Evolutionary conservation across 208 protist species (phyloP).

Genomic region (Wallacemonas sp.): DNA sequence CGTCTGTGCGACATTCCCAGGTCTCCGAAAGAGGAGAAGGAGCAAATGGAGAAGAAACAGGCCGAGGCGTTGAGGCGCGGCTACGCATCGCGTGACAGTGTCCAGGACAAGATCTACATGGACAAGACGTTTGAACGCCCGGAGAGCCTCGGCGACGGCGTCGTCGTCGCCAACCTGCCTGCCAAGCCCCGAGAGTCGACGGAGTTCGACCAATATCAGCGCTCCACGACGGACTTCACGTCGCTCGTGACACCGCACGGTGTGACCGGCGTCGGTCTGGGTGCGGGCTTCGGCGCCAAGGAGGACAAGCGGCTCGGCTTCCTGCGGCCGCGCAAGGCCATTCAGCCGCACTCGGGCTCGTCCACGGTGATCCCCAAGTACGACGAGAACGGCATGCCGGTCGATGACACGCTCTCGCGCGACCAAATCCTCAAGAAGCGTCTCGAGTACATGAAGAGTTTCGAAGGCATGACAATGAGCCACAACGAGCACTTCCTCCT

Average conservation of each 20-base stretch:
- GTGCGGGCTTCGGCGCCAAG: slow-evolving; percentile 79
- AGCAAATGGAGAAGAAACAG: slow-evolving; percentile 39
- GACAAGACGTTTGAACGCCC: slow-evolving; percentile 41
- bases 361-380: slow-evolving; percentile 62
- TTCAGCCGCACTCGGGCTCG: slow-evolving; percentile 61
- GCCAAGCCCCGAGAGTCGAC: slow-evolving; percentile 43
- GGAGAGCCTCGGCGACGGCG: slow-evolving; percentile 39
- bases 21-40: slow-evolving; percentile 34
- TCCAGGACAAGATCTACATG: slow-evolving; percentile 63
- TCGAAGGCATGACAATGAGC: slow-evolving; percentile 80
- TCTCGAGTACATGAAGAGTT: slow-evolving; percentile 80
- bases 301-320: slow-evolving; percentile 86
- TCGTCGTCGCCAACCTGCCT: slow-evolving; percentile 73
- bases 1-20: slow-evolving; percentile 25
- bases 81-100: slow-evolving; percentile 57
- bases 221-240: slow-evolving; percentile 79
- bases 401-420: slow-evolving; percentile 63
- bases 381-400: slow-evolving; percentile 68
- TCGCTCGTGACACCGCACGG: slow-evolving; percentile 75
- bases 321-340: slow-evolving; percentile 60
- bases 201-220: slow-evolving; percentile 75
- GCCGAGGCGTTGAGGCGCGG: slow-evolving; percentile 51
- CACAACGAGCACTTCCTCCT: slow-evolving; percentile 85
- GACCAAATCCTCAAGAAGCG: slow-evolving; percentile 70
- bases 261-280: slow-evolving; percentile 50